phyloP scores from a whole-genome alignment of 495 filamentous ascomycete genomes.

The Lasiosphaeria miniovina region DNA sequence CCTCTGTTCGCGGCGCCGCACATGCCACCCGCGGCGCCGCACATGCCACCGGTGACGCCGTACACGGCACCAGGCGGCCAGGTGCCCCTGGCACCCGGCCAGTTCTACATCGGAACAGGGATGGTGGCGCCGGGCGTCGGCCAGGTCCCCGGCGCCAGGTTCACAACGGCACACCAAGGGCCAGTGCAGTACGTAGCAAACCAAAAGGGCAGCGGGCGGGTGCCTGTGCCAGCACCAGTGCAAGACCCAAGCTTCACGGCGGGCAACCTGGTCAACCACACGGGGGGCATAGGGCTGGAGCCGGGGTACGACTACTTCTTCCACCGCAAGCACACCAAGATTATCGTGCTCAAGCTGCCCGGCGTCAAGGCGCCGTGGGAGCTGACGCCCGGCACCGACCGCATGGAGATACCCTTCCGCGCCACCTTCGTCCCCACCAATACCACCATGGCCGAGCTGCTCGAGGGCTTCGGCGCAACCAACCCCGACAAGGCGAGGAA shows the following conservation, averaged over 20 bases:
- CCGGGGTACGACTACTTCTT: slow-evolving; percentile 54
- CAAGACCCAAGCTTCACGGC: slow-evolving; percentile 48
- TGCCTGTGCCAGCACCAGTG: too few relatives aligned
- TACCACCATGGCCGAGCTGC: slow-evolving; percentile 41
- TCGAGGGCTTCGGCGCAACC: slow-evolving; percentile 43
- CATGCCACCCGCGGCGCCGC: too few relatives aligned
- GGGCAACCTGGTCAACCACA: slow-evolving; percentile 54
- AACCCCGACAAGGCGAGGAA: slow-evolving; percentile 42
- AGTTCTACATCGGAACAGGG: too few relatives aligned
- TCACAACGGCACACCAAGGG: too few relatives aligned
- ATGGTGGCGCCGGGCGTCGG: too few relatives aligned
- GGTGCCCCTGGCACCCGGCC: too few relatives aligned
- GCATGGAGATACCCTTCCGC: slow-evolving; percentile 29
- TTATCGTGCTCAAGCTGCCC: slow-evolving; percentile 43
- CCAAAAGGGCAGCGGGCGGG: too few relatives aligned
- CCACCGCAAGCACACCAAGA: slow-evolving; percentile 43
- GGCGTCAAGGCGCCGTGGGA: slow-evolving; percentile 42
- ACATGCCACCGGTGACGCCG: too few relatives aligned
- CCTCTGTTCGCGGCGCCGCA: too few relatives aligned
- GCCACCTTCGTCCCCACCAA: slow-evolving; percentile 41
- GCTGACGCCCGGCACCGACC: slow-evolving; percentile 20
- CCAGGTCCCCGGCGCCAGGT: too few relatives aligned
- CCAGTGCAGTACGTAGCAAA: too few relatives aligned
- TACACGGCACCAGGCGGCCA: too few relatives aligned
- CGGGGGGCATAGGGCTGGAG: slow-evolving; percentile 53